Percentiles rank a stretch among this genome's conserved stretches.
Evolutionary conservation across 805 yeast species (phyloP).

Genomic region (Yamadazyma phyllophila): DNA sequence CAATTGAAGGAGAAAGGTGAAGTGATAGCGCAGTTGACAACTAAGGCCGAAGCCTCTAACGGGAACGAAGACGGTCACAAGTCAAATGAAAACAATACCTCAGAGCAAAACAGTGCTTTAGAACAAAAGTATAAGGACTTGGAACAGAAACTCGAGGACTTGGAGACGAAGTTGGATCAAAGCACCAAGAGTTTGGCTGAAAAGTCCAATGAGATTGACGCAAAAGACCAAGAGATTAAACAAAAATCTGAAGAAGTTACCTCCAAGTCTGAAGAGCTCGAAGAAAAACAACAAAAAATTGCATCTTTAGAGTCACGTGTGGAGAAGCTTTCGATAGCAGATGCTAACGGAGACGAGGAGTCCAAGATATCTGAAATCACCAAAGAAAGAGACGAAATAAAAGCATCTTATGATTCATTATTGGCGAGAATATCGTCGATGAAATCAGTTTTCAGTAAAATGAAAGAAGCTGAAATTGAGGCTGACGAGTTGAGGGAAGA

Average conservation of each 20-base stretch:
- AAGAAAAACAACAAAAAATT: conserved; percentile 1
- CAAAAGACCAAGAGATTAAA: background rate
- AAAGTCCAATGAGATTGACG: background rate
- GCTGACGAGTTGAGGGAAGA: conserved; percentile 50
- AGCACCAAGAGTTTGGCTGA: background rate
- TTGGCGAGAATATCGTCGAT: conserved; percentile 65
- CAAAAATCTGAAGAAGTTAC: background rate
- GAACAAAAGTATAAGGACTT: background rate
- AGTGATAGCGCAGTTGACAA: conserved; percentile 2
- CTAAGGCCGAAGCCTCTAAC: background rate
- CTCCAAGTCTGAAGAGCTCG: background rate
- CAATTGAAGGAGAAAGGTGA: conserved; percentile 8
- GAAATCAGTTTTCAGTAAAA: conserved; percentile 68
- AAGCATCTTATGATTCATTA: conserved; percentile 59
- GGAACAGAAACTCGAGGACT: background rate
- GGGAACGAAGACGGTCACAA: no score
- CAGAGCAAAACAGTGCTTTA: background rate
- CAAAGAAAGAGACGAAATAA: conserved; percentile 55
- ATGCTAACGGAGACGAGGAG: conserved; percentile 12
- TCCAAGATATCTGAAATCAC: conserved; percentile 19
- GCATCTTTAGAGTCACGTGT: conserved; percentile 13
- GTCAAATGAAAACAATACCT: no score
- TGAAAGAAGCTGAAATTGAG: conserved; percentile 68
- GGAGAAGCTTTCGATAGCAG: background rate
- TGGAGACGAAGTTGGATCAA: background rate